Base-by-base conservation (phyloP, 2,329 filamentous ascomycete genomes). In the Berkeleyomyces basicola region DNA sequence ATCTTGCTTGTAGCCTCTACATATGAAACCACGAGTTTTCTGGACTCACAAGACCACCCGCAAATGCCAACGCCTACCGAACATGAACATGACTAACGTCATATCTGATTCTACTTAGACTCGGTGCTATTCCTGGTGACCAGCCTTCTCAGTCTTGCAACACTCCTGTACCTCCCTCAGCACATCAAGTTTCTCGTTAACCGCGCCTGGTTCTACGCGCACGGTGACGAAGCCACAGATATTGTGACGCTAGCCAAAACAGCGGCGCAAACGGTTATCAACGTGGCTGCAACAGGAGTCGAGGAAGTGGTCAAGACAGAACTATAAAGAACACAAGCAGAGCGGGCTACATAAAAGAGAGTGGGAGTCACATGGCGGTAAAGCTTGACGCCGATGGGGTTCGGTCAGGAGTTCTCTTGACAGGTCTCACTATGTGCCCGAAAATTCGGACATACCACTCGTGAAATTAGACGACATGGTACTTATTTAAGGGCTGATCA, bases 201-300 rank as follows among this genome's bases (percentile, higher is more conserved):
- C 71, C 87, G 92, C 71, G 85, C 90, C 61, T 95, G 89, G 82
- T 99, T 96, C 79, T 99, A 99, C 79, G 88, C 90, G 73, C 85
- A 86, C 67, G 93, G 93, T 68, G 90, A 96, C 71, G 80, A 83
- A 68, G 79, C 78, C 64, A 59, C 60, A 2, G 76, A 79, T 64
- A 74, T 79, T 51, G 76, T 75, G 64, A 74, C 76, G 65, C 74
- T 75, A 43, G 76, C 74, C 31, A 76, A 77, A 69, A 74, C 73
- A 42, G 74, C 74, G 10, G 64, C 65, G 33, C 64, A 65, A 31
- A 64, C 64, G 0, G 60, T 65, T 42, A 74, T 72, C 10, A 72
- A 74, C 65, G 72, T 68, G 31, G 69, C 71, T 5, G 49, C 60
- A 16, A 59, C 63, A 10, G 63, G 55, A 37, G 62, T 49, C 11